These are phyloP conservation scores for Backusella macrospora DNA, from an alignment of 192 early-diverging fungal species.

Conservation along the genomic window DNA sequence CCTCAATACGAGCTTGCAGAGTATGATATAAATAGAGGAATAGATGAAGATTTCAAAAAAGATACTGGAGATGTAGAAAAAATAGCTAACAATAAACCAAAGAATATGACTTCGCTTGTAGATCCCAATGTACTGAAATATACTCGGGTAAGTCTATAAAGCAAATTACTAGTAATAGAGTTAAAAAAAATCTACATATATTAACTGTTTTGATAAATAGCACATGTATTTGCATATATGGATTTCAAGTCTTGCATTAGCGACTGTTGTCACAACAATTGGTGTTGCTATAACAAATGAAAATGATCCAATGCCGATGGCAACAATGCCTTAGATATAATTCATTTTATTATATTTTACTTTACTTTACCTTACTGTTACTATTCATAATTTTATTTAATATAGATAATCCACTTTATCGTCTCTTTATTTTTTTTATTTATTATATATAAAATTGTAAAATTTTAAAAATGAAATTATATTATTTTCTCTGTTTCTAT, in stretches of 20 bases:
- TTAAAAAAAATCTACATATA: not conserved
- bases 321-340: not conserved
- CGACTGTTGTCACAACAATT: not conserved
- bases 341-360: not conserved
- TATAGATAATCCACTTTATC: not conserved
- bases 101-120: slow-evolving; percentile 18
- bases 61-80: not conserved
- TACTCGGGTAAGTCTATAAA: slow-evolving; percentile 19
- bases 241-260: not conserved
- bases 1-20: slow-evolving; percentile 30
- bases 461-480: not conserved
- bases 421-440: not conserved
- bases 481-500: not conserved
- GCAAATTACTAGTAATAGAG: no score
- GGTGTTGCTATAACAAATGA: slow-evolving; percentile 21
- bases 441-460: not conserved
- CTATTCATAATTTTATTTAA: not conserved
- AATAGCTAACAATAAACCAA: not conserved
- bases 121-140: slow-evolving; percentile 26
- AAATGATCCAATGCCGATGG: slow-evolving; percentile 19
- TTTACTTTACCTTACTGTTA: not conserved
- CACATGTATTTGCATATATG: slow-evolving; percentile 20
- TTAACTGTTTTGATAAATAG: not conserved
- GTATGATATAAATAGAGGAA: not conserved
- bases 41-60: slow-evolving; percentile 8